Evolutionary conservation across 2,329 filamentous ascomycete species (phyloP).

Genomic region (Venturia aucupariae): DNA sequence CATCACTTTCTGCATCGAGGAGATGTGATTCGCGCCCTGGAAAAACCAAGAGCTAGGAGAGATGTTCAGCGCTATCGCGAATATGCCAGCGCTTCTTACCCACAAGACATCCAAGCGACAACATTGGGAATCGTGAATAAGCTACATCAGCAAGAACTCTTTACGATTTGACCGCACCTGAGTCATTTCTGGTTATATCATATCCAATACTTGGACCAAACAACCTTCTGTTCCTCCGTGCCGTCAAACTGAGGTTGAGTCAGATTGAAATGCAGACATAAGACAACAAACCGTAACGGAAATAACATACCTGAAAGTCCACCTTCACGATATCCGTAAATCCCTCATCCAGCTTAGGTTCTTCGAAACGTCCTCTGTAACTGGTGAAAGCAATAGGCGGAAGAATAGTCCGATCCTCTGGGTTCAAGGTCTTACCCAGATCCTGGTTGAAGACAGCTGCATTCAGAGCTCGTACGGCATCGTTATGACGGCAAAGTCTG

Average conservation of each 20-base stretch:
- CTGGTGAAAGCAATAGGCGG: slow-evolving; percentile 72
- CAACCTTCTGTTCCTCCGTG: slow-evolving; percentile 53
- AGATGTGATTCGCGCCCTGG: no score
- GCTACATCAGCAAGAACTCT: no score
- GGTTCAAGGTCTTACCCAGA: slow-evolving; percentile 51
- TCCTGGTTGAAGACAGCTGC: slow-evolving; percentile 17
- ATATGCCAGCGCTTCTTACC: no score
- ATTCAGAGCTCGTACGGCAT: slow-evolving; percentile 65
- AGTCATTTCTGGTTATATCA: slow-evolving; percentile 27
- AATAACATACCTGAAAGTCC: slow-evolving; percentile 53
- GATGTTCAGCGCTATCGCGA: no score
- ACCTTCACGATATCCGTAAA: slow-evolving; percentile 71
- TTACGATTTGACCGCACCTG: no score
- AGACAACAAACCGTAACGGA: background rate
- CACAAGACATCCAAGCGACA: no score
- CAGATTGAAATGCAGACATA: background rate
- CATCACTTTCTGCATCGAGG: no score
- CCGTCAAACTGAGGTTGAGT: slow-evolving; percentile 50
- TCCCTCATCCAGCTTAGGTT: slow-evolving; percentile 65
- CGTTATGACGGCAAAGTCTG: slow-evolving; percentile 73
- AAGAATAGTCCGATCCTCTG: slow-evolving; percentile 64
- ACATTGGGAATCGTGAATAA: no score
- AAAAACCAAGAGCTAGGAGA: no score
- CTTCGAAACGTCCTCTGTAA: slow-evolving; percentile 63
- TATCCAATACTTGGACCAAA: slow-evolving; percentile 74